phyloP scores from a whole-genome alignment of 305 asterid genomes.

The Stenogyne calaminthoides region DNA sequence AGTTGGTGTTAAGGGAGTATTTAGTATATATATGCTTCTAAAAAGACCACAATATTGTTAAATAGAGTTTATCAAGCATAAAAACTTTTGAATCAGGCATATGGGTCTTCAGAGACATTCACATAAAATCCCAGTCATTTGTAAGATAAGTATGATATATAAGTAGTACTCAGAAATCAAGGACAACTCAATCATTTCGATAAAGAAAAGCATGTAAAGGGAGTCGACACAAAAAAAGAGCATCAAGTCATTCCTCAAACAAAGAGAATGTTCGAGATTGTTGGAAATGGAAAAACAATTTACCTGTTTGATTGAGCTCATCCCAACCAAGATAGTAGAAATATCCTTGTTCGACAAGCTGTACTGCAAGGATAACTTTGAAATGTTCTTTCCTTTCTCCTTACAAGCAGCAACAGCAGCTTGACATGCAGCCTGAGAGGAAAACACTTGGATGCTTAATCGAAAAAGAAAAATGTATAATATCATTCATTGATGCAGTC shows the following conservation, averaged over 20 bases:
- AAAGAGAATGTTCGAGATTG: neutral
- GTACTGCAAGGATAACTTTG: conserved; percentile 83
- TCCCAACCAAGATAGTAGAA: conserved; percentile 84
- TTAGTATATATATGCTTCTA: too few species aligned
- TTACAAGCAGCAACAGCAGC: conserved; percentile 79
- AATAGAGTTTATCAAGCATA: neutral
- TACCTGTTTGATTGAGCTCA: conserved; percentile 87
- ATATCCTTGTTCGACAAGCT: conserved; percentile 75
- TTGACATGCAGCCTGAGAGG: conserved; percentile 72
- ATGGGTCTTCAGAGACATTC: neutral
- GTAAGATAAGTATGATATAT: neutral
- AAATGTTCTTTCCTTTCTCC: conserved; percentile 64
- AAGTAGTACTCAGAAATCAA: too few species aligned
- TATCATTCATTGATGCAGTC: too few species aligned
- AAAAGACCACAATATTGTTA: neutral
- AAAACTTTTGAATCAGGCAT: neutral
- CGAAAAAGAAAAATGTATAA: neutral
- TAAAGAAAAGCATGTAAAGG: neutral
- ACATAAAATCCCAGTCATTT: neutral
- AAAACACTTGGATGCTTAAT: conserved; percentile 2
- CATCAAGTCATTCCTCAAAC: neutral
- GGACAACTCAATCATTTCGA: neutral
- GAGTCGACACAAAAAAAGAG: neutral
- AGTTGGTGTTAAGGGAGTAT: neutral
- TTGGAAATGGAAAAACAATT: conserved; percentile 17